Evolutionary conservation across 257 asterid species (phyloP).

Genomic region (Solanum commersonii): DNA sequence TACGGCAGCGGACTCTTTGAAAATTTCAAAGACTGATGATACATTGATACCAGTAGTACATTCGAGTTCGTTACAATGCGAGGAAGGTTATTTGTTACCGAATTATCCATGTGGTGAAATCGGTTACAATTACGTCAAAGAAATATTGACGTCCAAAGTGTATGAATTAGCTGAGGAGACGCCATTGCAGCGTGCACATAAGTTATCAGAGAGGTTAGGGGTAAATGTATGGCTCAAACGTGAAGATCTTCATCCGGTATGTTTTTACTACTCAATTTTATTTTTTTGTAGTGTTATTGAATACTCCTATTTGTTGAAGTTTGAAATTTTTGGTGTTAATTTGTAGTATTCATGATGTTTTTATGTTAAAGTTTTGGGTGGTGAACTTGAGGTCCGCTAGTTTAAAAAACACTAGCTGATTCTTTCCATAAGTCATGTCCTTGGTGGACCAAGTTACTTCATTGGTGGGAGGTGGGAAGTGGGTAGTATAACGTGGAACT

Average conservation of each 20-base stretch:
- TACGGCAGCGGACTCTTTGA: neutral
- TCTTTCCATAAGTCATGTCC: too few relatives aligned
- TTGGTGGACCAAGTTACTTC: too few relatives aligned
- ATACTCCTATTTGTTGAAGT: neutral
- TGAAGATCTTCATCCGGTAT: slow-evolving; percentile 85
- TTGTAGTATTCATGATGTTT: neutral
- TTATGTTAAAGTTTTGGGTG: neutral
- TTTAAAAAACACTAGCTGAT: too few relatives aligned
- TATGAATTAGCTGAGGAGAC: slow-evolving; percentile 83
- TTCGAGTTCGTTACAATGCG: slow-evolving; percentile 1
- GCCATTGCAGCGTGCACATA: slow-evolving; percentile 70
- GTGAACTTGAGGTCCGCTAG: neutral
- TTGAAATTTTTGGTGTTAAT: neutral
- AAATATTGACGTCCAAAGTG: slow-evolving; percentile 71
- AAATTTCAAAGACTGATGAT: neutral
- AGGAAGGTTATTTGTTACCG: slow-evolving; percentile 48
- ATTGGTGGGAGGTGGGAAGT: too few relatives aligned
- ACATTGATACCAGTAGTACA: neutral
- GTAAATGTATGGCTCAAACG: slow-evolving; percentile 79
- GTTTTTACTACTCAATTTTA: neutral
- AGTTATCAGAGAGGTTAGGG: slow-evolving; percentile 61
- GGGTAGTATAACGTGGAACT: too few relatives aligned
- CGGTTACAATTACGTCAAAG: slow-evolving; percentile 59
- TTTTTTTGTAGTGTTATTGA: neutral
- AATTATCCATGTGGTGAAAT: slow-evolving; percentile 10